These are phyloP conservation scores for Urochloa ruziziensis DNA, from an alignment of 176 grass and related monocot species.

Conservation along the genomic window DNA sequence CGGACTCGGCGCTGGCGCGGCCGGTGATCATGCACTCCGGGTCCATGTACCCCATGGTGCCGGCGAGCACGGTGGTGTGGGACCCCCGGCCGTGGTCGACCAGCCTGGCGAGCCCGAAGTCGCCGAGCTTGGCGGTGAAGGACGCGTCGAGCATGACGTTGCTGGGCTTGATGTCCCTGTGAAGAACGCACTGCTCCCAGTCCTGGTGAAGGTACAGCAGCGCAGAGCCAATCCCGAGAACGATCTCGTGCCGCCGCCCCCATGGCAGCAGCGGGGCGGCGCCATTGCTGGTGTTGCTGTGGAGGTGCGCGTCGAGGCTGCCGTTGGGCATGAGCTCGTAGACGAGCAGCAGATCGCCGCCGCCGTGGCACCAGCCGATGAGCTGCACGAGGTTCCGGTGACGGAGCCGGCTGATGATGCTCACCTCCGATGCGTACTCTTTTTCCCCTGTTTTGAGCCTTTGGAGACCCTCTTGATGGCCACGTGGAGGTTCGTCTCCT, in stretches of 20 bases:
- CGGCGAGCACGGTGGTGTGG: background rate
- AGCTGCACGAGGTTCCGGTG: slow-evolving; percentile 66
- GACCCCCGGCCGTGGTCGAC: slow-evolving; percentile 16
- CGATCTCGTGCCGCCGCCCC: slow-evolving; percentile 26
- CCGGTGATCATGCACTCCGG: slow-evolving; percentile 29
- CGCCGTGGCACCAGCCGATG: slow-evolving; percentile 67
- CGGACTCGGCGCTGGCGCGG: slow-evolving; percentile 22
- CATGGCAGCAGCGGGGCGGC: slow-evolving; percentile 33
- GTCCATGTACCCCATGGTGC: slow-evolving; percentile 41
- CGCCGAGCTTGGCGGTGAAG: slow-evolving; percentile 40
- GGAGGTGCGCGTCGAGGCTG: slow-evolving; percentile 50
- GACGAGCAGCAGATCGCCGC: slow-evolving; percentile 38
- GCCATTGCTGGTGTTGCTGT: background rate
- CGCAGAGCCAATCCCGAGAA: background rate
- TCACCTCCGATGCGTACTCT: slow-evolving; percentile 55
- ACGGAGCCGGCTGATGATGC: slow-evolving; percentile 55
- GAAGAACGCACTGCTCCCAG: slow-evolving; percentile 35
- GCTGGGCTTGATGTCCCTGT: slow-evolving; percentile 46
- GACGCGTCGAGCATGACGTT: slow-evolving; percentile 29
- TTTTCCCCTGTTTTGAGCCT: slow-evolving; percentile 48
- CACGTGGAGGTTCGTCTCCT: background rate
- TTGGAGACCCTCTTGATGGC: slow-evolving; percentile 34
- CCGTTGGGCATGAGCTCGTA: slow-evolving; percentile 55
- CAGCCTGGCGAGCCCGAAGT: slow-evolving; percentile 38
- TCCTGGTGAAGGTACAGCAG: slow-evolving; percentile 37